A percentile compares a stretch with the other conserved stretches of the same genome.
These are phyloP conservation scores for Nicotiana benthamiana DNA, from an alignment of 257 asterid genomes.

Conservation along the genomic window DNA sequence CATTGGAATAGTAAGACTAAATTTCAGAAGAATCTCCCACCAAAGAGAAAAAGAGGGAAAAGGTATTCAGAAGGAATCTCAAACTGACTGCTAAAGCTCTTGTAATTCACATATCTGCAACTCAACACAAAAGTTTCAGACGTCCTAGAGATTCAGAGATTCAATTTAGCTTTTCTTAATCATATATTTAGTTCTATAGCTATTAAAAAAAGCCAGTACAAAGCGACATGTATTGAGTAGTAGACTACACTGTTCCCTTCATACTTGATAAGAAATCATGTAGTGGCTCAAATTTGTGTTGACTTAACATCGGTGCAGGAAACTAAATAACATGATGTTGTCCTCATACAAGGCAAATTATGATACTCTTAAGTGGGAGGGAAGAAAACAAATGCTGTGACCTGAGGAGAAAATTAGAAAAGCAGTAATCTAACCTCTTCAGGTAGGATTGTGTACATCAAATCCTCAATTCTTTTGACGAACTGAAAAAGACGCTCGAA, in stretches of 20 bases:
- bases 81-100: too few relatives aligned
- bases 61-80: too few relatives aligned
- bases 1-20: background rate
- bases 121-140: background rate
- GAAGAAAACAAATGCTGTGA: background rate
- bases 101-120: too few relatives aligned
- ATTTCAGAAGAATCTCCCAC: too few relatives aligned
- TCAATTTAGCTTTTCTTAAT: background rate
- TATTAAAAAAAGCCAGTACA: background rate
- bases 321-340: background rate
- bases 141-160: background rate
- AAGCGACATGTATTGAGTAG: background rate
- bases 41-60: too few relatives aligned
- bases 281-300: background rate
- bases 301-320: background rate
- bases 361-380: background rate
- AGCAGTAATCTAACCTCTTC: slow-evolving; percentile 61
- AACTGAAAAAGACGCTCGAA: slow-evolving; percentile 88
- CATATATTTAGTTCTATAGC: background rate
- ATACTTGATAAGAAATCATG: background rate
- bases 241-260: background rate
- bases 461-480: slow-evolving; percentile 91
- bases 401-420: background rate
- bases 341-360: background rate
- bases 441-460: slow-evolving; percentile 47